Base-by-base conservation (phyloP, 805 yeast genomes). In the Nakazawaea anatomiae region DNA sequence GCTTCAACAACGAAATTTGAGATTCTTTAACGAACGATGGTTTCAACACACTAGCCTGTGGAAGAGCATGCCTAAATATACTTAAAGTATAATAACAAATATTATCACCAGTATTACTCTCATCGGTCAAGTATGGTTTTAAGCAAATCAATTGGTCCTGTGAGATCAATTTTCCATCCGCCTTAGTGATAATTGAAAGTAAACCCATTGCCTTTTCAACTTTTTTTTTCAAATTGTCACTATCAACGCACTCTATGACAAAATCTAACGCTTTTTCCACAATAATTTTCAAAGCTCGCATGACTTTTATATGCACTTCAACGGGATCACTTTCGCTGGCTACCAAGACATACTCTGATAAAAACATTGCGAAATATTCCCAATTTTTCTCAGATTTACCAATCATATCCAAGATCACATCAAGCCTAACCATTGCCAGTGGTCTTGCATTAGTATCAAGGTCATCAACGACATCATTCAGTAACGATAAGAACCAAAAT, bases 141-240 rank as follows among this genome's bases (percentile, higher is more conserved):
- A 89, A 62, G 0, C 85, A 68, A 3, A 77, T 64, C 28, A 89
- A 70, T 54, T 87, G 89, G 47, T 85, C 86, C 55, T 84, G 91
- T 0, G 75, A 69, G 27, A 89, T 71, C 40, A 87, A 70, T 1
- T 70, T 60, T 0, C 76, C 74, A 47, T 77, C 77, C 50, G 80
- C 73, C 44, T 74, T 76, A 0, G 83, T 80, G 42, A 87, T 67
- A 1, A 76, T 66, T 0, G 88, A 72, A n/a, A 87, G 58, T 4
- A 87, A 59, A 3, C 76, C 78, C 59, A 82, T 67, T 3, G 66
- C 55, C 8, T 61, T 62, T 48, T 71, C 77, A 8, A 69, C 63
- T 14, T 56, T 59, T 2, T 52, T 44, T 27, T 54, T 53, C 2
- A 55, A 55, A 1, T 57, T 57, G 0, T 58, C 55, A 11, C 69